Percentiles rank a stretch among this genome's conserved stretches.
These are phyloP conservation scores for Poteriospumella lacustris DNA, from an alignment of 108 stramenopile genomes.

Conservation along the genomic window DNA sequence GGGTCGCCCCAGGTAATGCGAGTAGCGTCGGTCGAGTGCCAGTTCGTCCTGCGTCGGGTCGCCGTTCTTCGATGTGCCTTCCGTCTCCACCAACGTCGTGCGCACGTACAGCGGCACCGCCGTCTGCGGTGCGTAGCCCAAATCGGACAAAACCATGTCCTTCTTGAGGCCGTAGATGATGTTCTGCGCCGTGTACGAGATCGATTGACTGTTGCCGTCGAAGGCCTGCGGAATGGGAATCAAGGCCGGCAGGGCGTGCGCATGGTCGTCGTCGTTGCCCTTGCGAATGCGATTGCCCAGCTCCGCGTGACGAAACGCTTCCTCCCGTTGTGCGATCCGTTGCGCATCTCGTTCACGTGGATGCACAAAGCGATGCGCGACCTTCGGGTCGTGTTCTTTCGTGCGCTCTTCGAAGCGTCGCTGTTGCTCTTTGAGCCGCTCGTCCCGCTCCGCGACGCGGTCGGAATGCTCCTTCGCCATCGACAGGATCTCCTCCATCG, in stretches of 20 bases:
- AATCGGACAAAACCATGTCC: not conserved
- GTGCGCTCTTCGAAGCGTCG: too few relatives aligned
- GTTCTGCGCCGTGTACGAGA: not conserved
- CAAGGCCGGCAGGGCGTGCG: not conserved
- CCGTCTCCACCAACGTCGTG: not conserved
- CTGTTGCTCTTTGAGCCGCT: too few relatives aligned
- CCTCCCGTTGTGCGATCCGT: not conserved
- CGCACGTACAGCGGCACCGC: not conserved
- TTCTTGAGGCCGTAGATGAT: not conserved
- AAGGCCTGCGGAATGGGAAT: constrained; percentile 15
- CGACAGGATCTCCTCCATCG: too few relatives aligned
- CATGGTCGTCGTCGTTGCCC: not conserved
- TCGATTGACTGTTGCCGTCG: not conserved
- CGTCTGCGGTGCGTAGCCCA: not conserved
- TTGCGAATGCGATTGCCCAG: not conserved
- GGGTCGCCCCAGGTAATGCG: not conserved
- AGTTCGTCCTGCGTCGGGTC: not conserved
- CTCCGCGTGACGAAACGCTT: not conserved
- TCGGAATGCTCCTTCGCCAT: too few relatives aligned
- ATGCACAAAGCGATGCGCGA: too few relatives aligned
- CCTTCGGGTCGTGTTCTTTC: too few relatives aligned
- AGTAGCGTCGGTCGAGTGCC: not conserved
- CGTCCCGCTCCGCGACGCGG: too few relatives aligned
- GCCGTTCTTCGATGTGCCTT: not conserved
- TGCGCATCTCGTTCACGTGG: not conserved